phyloP scores from a whole-genome alignment of 306 rosid genomes.

The Gynostemma pentaphyllum region DNA sequence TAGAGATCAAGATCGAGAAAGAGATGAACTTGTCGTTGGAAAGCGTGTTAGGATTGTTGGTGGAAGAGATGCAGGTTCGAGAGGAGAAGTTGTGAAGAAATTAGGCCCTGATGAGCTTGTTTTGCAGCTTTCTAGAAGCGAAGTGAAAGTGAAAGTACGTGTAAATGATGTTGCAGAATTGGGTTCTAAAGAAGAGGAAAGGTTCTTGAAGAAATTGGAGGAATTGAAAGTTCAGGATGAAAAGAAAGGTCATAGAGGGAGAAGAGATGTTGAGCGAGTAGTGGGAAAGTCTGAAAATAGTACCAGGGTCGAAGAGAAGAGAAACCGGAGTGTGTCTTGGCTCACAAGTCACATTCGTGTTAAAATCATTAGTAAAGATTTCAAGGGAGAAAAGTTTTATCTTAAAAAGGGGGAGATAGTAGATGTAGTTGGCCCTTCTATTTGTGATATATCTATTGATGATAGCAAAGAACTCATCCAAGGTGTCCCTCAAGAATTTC shows the following conservation, averaged over 20 bases:
- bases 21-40: constrained; percentile 13
- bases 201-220: constrained; percentile 41
- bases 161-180: constrained; percentile 34
- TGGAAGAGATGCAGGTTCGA: constrained; percentile 49
- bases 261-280: constrained; percentile 4
- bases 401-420: constrained; percentile 68
- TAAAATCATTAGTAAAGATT: constrained; percentile 46
- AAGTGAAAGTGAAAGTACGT: constrained; percentile 25
- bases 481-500: constrained; percentile 62
- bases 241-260: constrained; percentile 13
- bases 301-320: constrained; percentile 15
- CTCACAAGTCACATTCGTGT: constrained; percentile 74
- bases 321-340: constrained; percentile 36
- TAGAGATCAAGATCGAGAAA: not conserved
- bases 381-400: constrained; percentile 62
- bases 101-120: constrained; percentile 23
- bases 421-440: constrained; percentile 65
- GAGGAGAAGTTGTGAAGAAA: constrained; percentile 35
- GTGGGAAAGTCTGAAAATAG: constrained; percentile 9
- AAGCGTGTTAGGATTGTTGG: constrained; percentile 41
- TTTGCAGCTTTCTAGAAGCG: constrained; percentile 27
- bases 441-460: constrained; percentile 78
- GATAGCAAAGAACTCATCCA: constrained; percentile 63
- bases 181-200: constrained; percentile 63
- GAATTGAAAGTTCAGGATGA: constrained; percentile 26